phyloP scores from a whole-genome alignment of 192 early-diverging fungal species.

The Globomyces pollinis-pini region DNA sequence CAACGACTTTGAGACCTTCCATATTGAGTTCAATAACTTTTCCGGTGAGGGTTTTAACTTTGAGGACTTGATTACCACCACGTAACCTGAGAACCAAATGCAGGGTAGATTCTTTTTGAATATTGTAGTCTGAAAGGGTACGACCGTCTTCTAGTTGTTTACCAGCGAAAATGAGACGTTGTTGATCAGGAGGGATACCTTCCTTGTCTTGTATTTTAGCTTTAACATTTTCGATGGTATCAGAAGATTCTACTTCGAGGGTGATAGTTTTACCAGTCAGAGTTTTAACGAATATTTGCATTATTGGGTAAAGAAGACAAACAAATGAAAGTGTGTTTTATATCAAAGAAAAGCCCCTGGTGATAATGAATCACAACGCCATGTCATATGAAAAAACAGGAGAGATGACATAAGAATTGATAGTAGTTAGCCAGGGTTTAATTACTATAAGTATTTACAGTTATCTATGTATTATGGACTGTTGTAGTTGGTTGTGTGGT shows the following conservation, averaged over 20 bases:
- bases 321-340: too few relatives aligned
- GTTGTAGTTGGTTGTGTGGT: too few relatives aligned
- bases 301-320: constrained; percentile 15
- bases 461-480: too few relatives aligned
- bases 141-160: constrained; percentile 16
- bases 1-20: constrained; percentile 68
- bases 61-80: constrained; percentile 61
- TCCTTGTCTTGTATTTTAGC: constrained; percentile 76
- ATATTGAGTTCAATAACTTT: constrained; percentile 85
- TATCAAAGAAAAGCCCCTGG: too few relatives aligned
- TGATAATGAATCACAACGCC: too few relatives aligned
- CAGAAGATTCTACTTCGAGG: constrained; percentile 66
- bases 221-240: constrained; percentile 77
- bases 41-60: constrained; percentile 77
- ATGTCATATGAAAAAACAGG: too few relatives aligned
- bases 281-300: constrained; percentile 75
- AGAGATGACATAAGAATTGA: too few relatives aligned
- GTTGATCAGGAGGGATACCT: constrained; percentile 24
- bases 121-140: constrained; percentile 48
- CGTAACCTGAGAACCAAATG: constrained; percentile 63
- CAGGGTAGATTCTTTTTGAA: constrained; percentile 65
- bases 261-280: constrained; percentile 74
- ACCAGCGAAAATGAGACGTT: constrained; percentile 20
- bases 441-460: too few relatives aligned
- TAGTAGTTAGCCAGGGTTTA: too few relatives aligned